phyloP scores from a whole-genome alignment of 305 asterid species.

The Solanum hybrid region DNA sequence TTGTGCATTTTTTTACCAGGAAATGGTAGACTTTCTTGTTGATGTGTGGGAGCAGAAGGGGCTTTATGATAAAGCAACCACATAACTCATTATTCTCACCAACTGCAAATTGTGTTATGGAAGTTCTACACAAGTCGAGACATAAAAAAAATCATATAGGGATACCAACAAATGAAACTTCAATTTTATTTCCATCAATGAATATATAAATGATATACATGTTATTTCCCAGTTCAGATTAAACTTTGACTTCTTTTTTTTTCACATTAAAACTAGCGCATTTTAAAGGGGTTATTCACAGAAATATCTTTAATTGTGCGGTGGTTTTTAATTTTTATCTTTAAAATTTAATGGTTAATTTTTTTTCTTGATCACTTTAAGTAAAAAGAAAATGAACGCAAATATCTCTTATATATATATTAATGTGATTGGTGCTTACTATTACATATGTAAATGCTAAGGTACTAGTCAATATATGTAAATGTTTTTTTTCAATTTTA shows the following conservation, averaged over 20 bases:
- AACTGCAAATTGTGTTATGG: background rate
- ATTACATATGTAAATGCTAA: no score
- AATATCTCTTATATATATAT: no score
- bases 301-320: background rate
- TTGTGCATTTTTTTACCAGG: constrained; percentile 11
- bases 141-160: no score
- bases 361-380: no score
- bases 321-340: background rate
- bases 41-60: constrained; percentile 34
- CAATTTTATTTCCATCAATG: background rate
- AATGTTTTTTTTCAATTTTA: no score
- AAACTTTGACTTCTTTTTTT: background rate
- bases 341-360: background rate
- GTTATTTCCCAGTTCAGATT: background rate
- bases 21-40: constrained; percentile 35
- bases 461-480: no score
- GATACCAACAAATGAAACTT: no score
- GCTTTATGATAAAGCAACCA: constrained; percentile 18
- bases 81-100: background rate
- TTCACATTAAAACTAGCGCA: background rate
- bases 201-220: no score
- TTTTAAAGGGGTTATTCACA: background rate
- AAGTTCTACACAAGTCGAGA: background rate
- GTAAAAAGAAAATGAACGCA: no score
- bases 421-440: no score